phyloP scores from a whole-genome alignment of 1,139 yeast species.

The Sporopachydermia cereana region DNA sequence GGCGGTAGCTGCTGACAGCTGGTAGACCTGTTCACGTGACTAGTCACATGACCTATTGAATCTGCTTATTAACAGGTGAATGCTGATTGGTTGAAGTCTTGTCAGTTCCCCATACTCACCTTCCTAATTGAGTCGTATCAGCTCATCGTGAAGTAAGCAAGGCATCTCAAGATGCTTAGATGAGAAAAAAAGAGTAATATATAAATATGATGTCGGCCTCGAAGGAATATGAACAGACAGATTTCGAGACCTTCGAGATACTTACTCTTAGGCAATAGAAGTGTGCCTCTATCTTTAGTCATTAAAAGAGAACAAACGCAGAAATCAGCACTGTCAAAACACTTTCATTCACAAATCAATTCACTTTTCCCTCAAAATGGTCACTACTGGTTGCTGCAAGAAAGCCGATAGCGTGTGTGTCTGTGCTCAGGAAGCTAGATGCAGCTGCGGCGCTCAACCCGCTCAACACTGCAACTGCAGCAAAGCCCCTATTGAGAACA shows the following conservation, averaged over 20 bases:
- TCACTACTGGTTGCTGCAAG: conserved; percentile 21
- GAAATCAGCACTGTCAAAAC: background rate
- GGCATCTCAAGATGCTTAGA: background rate
- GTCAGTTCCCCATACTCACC: background rate
- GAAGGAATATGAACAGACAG: too few species aligned
- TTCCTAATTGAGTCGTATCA: background rate
- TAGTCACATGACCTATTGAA: background rate
- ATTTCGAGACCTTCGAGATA: too few species aligned
- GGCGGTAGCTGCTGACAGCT: too few species aligned
- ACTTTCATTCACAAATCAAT: too few species aligned
- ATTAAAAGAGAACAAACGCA: background rate
- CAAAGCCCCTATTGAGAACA: conserved; percentile 25
- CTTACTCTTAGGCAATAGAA: too few species aligned
- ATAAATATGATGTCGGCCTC: too few species aligned
- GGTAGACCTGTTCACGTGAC: background rate
- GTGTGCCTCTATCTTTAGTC: too few species aligned
- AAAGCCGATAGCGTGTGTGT: conserved; percentile 22
- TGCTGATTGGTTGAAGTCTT: background rate
- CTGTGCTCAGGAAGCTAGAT: conserved; percentile 29
- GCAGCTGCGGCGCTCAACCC: conserved; percentile 32
- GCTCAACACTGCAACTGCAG: conserved; percentile 29
- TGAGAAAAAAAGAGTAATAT: background rate
- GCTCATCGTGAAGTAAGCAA: background rate
- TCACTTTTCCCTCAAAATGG: background rate
- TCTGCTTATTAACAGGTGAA: background rate